Evolutionary conservation across 2,329 filamentous ascomycete species (phyloP).

Genomic region (Zalaria obscura): DNA sequence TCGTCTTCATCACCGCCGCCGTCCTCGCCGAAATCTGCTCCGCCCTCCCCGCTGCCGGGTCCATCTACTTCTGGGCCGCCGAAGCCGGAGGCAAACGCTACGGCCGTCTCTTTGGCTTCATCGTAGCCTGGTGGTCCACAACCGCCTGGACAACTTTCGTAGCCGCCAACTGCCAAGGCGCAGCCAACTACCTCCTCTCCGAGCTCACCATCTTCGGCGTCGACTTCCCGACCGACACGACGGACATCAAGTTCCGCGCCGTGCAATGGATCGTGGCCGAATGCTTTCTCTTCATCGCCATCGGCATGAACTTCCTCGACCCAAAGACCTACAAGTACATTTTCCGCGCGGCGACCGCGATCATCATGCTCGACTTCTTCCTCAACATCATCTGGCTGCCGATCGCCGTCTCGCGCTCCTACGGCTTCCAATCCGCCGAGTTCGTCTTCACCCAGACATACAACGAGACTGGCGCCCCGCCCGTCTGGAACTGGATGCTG

Average conservation of each 20-base stretch:
- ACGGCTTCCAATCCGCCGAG: conserved; percentile 43
- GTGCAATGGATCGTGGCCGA: conserved; percentile 46
- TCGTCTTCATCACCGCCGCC: conserved; percentile 46
- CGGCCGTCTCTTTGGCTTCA: conserved; percentile 42
- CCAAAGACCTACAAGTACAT: conserved; percentile 31
- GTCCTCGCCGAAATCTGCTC: conserved; percentile 48
- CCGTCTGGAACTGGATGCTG: conserved; percentile 49
- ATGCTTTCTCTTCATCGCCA: conserved; percentile 25
- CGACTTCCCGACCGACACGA: conserved; percentile 38
- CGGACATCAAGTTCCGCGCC: conserved; percentile 42
- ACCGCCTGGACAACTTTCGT: conserved; percentile 44
- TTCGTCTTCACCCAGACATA: conserved; percentile 48
- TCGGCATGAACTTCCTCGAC: conserved; percentile 23
- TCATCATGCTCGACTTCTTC: conserved; percentile 44
- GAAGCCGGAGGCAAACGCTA: conserved; percentile 41
- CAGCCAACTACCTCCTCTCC: conserved; percentile 24
- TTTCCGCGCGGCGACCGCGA: conserved; percentile 34
- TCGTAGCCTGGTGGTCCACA: conserved; percentile 52
- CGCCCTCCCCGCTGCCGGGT: conserved; percentile 43
- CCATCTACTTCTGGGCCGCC: conserved; percentile 49
- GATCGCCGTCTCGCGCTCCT: conserved; percentile 39
- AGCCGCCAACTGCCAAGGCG: conserved; percentile 20
- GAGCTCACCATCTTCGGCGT: conserved; percentile 44
- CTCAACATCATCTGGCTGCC: conserved; percentile 49
- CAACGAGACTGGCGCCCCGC: conserved; percentile 34